phyloP scores from a whole-genome alignment of 352 stramenopile species.

The Phytophthora citricola region DNA sequence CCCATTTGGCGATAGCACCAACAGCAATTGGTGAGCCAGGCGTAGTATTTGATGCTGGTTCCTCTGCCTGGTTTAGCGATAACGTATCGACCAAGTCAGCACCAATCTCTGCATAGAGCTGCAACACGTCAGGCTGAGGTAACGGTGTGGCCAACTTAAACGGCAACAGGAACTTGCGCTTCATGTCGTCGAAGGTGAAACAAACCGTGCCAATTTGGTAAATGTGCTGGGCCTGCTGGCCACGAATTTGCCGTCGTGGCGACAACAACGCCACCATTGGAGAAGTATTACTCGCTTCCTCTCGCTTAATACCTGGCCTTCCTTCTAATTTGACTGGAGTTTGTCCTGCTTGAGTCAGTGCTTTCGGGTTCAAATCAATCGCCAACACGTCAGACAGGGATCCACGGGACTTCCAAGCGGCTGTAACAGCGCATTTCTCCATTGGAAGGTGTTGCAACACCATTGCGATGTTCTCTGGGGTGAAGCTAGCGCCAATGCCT shows the following conservation, averaged over 20 bases:
- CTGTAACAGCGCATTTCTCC: slow-evolving; percentile 64
- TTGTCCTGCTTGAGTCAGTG: slow-evolving; percentile 14
- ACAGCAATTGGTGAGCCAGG: slow-evolving; percentile 24
- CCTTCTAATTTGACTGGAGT: slow-evolving; percentile 9
- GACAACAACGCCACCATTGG: not conserved
- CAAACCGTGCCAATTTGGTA: slow-evolving; percentile 61
- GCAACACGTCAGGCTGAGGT: slow-evolving; percentile 52
- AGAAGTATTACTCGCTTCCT: not conserved
- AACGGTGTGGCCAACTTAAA: slow-evolving; percentile 55
- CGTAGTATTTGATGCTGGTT: not conserved
- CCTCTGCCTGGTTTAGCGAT: slow-evolving; percentile 16
- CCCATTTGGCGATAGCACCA: slow-evolving; percentile 32
- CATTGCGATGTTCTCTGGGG: slow-evolving; percentile 62
- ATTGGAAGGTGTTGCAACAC: slow-evolving; percentile 71
- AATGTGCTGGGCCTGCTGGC: slow-evolving; percentile 13
- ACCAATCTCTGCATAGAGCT: slow-evolving; percentile 40
- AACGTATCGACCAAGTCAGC: slow-evolving; percentile 15
- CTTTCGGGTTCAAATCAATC: slow-evolving; percentile 59
- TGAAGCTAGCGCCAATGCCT: slow-evolving; percentile 58
- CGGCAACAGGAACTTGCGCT: slow-evolving; percentile 68
- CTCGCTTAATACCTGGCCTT: not conserved
- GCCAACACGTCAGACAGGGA: slow-evolving; percentile 59
- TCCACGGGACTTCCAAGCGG: slow-evolving; percentile 64
- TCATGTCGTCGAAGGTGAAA: slow-evolving; percentile 80
- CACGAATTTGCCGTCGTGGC: slow-evolving; percentile 14